phyloP scores from a whole-genome alignment of 441 rosid species.

The Populus hybrid region DNA sequence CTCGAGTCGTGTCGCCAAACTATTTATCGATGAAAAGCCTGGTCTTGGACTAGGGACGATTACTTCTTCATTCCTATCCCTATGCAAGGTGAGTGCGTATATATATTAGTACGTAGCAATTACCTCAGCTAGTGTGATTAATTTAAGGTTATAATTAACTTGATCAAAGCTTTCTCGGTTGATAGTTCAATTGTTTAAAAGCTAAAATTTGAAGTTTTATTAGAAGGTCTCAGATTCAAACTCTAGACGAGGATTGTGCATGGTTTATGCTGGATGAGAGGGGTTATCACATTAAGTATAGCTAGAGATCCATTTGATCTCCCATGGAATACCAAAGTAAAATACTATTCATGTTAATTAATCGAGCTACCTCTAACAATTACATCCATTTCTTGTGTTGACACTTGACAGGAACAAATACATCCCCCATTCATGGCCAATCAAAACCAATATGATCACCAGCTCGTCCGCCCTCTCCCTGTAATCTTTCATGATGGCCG shows the following conservation, averaged over 20 bases:
- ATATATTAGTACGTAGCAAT: background rate
- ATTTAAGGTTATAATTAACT: background rate
- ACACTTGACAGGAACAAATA: conserved; percentile 59
- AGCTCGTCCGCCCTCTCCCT: conserved; percentile 55
- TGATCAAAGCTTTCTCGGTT: background rate
- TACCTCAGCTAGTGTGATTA: background rate
- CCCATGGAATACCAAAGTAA: no score
- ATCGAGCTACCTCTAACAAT: background rate
- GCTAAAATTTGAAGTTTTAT: background rate
- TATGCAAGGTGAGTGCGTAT: conserved; percentile 51
- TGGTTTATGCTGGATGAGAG: background rate
- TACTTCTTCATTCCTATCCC: conserved; percentile 38
- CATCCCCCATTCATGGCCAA: conserved; percentile 44
- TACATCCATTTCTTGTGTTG: background rate
- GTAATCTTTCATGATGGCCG: conserved; percentile 96
- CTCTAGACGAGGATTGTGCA: background rate
- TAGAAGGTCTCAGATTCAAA: background rate
- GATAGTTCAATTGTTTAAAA: background rate
- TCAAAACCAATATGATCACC: conserved; percentile 21
- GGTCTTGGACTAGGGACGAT: conserved; percentile 45
- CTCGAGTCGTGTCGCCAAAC: conserved; percentile 30
- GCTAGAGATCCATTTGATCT: no score
- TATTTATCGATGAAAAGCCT: conserved; percentile 50
- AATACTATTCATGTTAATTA: background rate
- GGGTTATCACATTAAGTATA: no score